phyloP scores from a whole-genome alignment of 805 yeast genomes.

The Candida montana region DNA sequence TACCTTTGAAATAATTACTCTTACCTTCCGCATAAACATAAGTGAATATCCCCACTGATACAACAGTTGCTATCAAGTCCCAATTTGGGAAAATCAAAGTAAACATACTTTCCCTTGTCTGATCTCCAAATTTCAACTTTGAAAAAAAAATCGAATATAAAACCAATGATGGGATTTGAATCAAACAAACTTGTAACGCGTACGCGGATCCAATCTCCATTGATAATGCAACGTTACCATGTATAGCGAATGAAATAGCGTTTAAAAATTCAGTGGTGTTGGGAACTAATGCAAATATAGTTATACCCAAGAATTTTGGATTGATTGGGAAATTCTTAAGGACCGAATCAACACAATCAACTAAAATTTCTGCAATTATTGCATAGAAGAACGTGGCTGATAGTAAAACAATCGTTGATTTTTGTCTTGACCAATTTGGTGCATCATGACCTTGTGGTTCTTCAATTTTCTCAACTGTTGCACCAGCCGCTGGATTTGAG shows the following conservation, averaged over 20 bases:
- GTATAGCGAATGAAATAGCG: constrained; percentile 93
- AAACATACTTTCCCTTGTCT: constrained; percentile 46
- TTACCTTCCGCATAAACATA: constrained; percentile 96
- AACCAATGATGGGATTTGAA: constrained; percentile 90
- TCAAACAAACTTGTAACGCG: constrained; percentile 88
- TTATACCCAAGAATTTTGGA: constrained; percentile 88
- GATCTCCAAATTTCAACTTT: constrained; percentile 26
- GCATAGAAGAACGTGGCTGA: constrained; percentile 88
- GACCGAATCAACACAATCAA: constrained; percentile 90
- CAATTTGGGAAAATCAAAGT: constrained; percentile 89
- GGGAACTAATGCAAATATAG: constrained; percentile 93
- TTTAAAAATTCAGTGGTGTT: constrained; percentile 95
- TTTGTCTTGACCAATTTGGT: constrained; percentile 90
- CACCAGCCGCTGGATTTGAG: too few species aligned
- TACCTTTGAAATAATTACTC: constrained; percentile 93
- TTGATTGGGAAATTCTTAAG: constrained; percentile 71
- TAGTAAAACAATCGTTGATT: constrained; percentile 76
- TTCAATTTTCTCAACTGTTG: too few species aligned
- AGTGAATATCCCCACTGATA: constrained; percentile 84
- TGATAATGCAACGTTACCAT: constrained; percentile 92
- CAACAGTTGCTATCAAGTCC: constrained; percentile 84
- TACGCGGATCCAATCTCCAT: constrained; percentile 99
- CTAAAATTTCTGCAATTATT: constrained; percentile 87
- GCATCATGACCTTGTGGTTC: constrained; percentile 75
- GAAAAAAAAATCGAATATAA: constrained; percentile 58